Conservation (phyloP, 2,329 filamentous ascomycete genomes). For the Nigrospora sphaerica region DNA sequence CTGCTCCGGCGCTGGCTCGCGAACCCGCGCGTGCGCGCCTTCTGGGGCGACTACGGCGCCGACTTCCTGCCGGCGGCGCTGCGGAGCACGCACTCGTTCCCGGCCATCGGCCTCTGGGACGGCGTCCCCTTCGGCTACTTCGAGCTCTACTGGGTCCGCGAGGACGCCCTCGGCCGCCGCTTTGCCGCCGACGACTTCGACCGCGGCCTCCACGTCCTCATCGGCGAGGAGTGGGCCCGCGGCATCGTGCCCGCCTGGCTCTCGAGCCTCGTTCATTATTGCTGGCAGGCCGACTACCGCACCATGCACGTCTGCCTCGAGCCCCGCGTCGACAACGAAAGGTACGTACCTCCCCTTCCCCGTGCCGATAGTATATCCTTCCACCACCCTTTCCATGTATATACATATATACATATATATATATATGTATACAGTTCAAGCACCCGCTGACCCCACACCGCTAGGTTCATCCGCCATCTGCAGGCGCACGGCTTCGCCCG, state of each 20-base stretch:
- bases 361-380: too few relatives aligned
- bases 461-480: conserved; percentile 63
- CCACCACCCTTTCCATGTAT: too few relatives aligned
- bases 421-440: too few relatives aligned
- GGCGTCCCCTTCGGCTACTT: conserved; percentile 95
- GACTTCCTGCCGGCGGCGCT: conserved; percentile 62
- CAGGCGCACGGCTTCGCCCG: conserved; percentile 74
- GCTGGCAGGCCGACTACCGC: conserved; percentile 67
- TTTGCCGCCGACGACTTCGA: conserved; percentile 74
- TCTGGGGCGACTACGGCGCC: conserved; percentile 68
- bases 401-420: too few relatives aligned
- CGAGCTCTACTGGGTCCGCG: conserved; percentile 97
- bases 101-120: conserved; percentile 89
- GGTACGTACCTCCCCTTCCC: conserved; percentile 47
- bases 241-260: conserved; percentile 80
- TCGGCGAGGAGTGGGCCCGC: conserved; percentile 88
- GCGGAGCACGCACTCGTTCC: conserved; percentile 69
- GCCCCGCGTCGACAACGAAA: conserved; percentile 83
- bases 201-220: conserved; percentile 77
- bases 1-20: conserved; percentile 86
- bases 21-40: conserved; percentile 71
- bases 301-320: conserved; percentile 82
- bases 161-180: conserved; percentile 69
- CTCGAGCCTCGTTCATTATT: conserved; percentile 80
- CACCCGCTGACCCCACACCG: neutral